phyloP scores from a whole-genome alignment of 202 grass and related monocot genomes.

The Schoenoplectus triqueter region DNA sequence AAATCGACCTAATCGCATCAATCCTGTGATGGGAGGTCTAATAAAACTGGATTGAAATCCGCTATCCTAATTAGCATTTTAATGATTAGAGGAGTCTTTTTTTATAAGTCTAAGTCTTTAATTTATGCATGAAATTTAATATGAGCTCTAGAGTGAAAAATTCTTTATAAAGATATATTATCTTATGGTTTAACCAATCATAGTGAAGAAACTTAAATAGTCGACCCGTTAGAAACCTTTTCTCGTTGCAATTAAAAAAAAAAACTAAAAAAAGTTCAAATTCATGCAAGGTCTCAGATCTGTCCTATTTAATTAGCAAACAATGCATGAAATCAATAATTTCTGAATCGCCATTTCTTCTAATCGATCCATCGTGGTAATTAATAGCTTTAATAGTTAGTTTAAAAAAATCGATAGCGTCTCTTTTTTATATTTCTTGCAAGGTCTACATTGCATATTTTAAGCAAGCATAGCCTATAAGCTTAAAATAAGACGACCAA shows the following conservation, averaged over 20 bases:
- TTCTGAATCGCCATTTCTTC: not conserved
- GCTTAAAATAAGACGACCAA: not conserved
- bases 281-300: slow-evolving; percentile 5
- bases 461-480: not conserved
- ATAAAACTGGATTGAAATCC: no score
- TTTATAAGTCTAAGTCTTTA: not conserved
- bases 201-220: not conserved
- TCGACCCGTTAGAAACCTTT: not conserved
- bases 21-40: no score
- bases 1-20: no score
- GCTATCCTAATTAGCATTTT: no score
- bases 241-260: not conserved
- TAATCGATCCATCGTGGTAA: not conserved
- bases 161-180: not conserved
- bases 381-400: not conserved
- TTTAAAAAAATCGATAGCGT: not conserved
- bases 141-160: not conserved
- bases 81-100: no score
- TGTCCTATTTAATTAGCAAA: not conserved
- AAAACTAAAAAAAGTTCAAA: not conserved
- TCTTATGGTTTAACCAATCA: not conserved
- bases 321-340: not conserved
- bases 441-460: not conserved
- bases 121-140: not conserved
- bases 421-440: not conserved